Percentiles rank a stretch among this genome's conserved stretches.
phyloP scores from a whole-genome alignment of 2,329 filamentous ascomycete genomes.

The Cercospora nicotianae region DNA sequence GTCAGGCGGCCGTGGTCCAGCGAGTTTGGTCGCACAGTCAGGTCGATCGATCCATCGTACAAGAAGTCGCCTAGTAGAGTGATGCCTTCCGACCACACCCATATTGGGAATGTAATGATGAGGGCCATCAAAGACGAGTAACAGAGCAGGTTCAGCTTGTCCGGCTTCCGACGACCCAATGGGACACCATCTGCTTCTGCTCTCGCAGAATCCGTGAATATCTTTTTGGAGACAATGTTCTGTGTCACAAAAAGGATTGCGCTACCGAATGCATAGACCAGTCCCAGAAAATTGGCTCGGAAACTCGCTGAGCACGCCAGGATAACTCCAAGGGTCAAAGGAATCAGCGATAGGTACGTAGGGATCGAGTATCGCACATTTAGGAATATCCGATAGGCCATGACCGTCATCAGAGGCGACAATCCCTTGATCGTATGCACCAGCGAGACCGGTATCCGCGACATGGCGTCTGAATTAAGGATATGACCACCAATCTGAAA shows the following conservation, averaged over 20 bases:
- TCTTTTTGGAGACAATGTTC: conserved; percentile 96
- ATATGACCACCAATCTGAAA: conserved; percentile 96
- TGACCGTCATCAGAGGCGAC: conserved; percentile 89
- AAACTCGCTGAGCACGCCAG: conserved; percentile 93
- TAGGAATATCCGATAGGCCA: conserved; percentile 88
- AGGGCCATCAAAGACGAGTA: conserved; percentile 97
- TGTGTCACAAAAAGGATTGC: conserved; percentile 95
- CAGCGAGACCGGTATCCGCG: conserved; percentile 91
- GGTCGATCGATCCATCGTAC: conserved; percentile 73
- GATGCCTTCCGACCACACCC: conserved; percentile 89
- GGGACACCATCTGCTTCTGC: conserved; percentile 73
- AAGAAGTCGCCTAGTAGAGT: conserved; percentile 74
- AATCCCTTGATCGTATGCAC: conserved; percentile 99
- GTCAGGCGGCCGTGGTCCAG: conserved; percentile 61
- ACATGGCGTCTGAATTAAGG: conserved; percentile 87
- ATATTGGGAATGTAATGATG: conserved; percentile 81
- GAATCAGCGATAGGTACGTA: conserved; percentile 75
- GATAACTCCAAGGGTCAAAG: conserved; percentile 90
- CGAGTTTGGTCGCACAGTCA: conserved; percentile 74
- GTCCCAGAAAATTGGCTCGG: conserved; percentile 85
- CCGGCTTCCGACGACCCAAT: conserved; percentile 71
- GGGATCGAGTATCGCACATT: conserved; percentile 82
- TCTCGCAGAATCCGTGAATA: conserved; percentile 91
- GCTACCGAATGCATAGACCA: conserved; percentile 83
- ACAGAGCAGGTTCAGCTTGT: conserved; percentile 94